phyloP scores from a whole-genome alignment of 2,329 filamentous ascomycete genomes.

The Fusarium odoratissimum region DNA sequence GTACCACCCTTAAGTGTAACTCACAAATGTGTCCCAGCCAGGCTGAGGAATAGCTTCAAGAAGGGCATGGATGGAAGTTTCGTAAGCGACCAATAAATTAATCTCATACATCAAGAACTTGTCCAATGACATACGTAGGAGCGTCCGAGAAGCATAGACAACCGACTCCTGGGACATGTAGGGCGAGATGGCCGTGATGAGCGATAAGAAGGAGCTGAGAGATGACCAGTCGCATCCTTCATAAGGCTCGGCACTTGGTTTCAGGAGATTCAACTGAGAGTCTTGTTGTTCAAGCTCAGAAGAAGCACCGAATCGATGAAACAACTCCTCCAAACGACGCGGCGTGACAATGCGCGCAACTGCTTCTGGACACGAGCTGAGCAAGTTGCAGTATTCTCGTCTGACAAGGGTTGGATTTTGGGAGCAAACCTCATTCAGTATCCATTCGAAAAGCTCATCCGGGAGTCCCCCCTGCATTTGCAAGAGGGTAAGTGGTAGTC shows the following conservation, averaged over 20 bases:
- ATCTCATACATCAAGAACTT: slow-evolving; percentile 58
- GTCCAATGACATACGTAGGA: slow-evolving; percentile 68
- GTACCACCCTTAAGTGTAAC: slow-evolving; percentile 22
- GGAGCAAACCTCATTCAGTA: slow-evolving; percentile 68
- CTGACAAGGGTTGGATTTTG: slow-evolving; percentile 68
- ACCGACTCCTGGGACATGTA: slow-evolving; percentile 50
- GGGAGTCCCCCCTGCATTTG: slow-evolving; percentile 58
- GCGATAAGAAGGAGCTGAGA: slow-evolving; percentile 56
- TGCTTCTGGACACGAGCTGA: slow-evolving; percentile 58
- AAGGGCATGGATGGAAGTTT: slow-evolving; percentile 58
- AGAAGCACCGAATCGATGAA: slow-evolving; percentile 68
- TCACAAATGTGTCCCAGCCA: slow-evolving; percentile 58
- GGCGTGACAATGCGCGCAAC: slow-evolving; percentile 58
- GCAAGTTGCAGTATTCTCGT: slow-evolving; percentile 69
- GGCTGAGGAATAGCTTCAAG: slow-evolving; percentile 54
- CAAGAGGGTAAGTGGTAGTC: slow-evolving; percentile 67
- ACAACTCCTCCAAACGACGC: slow-evolving; percentile 62
- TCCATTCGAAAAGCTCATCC: slow-evolving; percentile 74
- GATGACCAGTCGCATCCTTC: slow-evolving; percentile 59
- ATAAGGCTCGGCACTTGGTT: slow-evolving; percentile 45
- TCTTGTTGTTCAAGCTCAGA: slow-evolving; percentile 54
- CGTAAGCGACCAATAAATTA: slow-evolving; percentile 54
- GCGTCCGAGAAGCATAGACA: slow-evolving; percentile 56
- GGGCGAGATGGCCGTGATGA: slow-evolving; percentile 55
- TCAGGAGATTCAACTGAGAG: slow-evolving; percentile 38